These are phyloP conservation scores for Penicillium sp. DNA, from an alignment of 2,329 filamentous ascomycete species.

Conservation along the genomic window DNA sequence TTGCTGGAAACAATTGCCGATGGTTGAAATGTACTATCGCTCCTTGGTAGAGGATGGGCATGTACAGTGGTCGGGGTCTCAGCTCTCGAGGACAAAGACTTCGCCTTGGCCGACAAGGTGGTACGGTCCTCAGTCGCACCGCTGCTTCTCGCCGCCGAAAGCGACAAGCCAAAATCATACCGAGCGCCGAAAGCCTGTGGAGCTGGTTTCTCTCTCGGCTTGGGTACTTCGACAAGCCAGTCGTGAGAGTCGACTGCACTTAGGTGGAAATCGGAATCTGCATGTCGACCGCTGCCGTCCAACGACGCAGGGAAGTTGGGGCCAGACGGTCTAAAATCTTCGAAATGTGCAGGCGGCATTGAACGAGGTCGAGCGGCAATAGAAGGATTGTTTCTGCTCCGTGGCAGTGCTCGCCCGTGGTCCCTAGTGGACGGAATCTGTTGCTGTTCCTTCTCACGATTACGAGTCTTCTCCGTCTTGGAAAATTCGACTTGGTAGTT, in stretches of 20 bases:
- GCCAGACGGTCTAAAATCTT: constrained; percentile 67
- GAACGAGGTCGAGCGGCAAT: constrained; percentile 48
- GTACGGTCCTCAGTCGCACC: constrained; percentile 57
- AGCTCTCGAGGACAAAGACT: constrained; percentile 27
- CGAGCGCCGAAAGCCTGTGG: constrained; percentile 81
- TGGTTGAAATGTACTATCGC: constrained; percentile 38
- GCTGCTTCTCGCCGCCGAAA: constrained; percentile 73
- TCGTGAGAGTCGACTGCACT: constrained; percentile 65
- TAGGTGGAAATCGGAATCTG: constrained; percentile 63
- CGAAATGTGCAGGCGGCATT: constrained; percentile 52
- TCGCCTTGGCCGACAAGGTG: constrained; percentile 55
- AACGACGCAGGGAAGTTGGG: constrained; percentile 51
- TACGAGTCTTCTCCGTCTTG: constrained; percentile 64
- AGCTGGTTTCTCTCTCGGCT: constrained; percentile 45
- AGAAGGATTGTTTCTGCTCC: constrained; percentile 58
- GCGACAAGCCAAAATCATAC: constrained; percentile 93
- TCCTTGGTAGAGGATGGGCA: constrained; percentile 14
- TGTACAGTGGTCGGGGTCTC: constrained; percentile 16
- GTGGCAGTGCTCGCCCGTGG: constrained; percentile 56
- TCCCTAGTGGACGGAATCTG: constrained; percentile 47
- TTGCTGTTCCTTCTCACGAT: constrained; percentile 43
- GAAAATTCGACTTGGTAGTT: constrained; percentile 95
- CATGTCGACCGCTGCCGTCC: constrained; percentile 57
- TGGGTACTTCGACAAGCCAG: constrained; percentile 53
- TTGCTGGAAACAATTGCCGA: constrained; percentile 53